Evolutionary conservation across 257 asterid genomes (phyloP).

Genomic region (Leptodermis oblonga): DNA sequence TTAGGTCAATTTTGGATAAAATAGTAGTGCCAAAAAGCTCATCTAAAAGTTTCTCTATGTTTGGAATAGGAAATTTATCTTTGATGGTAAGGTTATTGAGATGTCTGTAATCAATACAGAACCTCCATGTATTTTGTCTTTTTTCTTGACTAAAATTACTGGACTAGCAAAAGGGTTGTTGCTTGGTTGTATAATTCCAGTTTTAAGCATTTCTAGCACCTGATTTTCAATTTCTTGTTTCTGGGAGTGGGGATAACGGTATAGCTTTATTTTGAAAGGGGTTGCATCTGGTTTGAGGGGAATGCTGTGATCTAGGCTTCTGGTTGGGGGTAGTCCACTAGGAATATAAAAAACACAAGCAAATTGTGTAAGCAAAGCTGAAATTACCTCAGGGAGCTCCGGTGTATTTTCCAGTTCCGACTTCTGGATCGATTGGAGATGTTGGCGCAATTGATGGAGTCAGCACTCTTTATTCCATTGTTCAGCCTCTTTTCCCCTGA

Average conservation of each 20-base stretch:
- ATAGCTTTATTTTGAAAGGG: not conserved
- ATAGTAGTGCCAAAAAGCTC: not conserved
- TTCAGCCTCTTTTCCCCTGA: no score
- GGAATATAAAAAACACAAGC: not conserved
- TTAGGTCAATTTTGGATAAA: not conserved
- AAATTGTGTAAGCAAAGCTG: no score
- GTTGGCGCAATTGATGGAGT: no score
- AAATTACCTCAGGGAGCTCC: no score
- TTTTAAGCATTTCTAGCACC: not conserved
- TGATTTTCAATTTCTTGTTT: not conserved
- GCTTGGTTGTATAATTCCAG: not conserved
- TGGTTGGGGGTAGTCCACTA: not conserved
- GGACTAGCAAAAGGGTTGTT: not conserved
- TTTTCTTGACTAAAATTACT: not conserved
- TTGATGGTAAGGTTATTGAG: not conserved
- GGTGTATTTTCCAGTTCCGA: no score
- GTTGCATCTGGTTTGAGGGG: not conserved
- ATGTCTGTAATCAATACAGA: not conserved
- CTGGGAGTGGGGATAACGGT: not conserved
- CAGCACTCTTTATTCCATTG: no score
- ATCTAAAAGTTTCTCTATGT: not conserved
- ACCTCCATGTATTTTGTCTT: not conserved
- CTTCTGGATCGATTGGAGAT: no score
- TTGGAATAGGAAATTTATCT: not conserved
- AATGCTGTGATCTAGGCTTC: not conserved